phyloP scores from a whole-genome alignment of 2,329 filamentous ascomycete genomes.

The Penicillium sp. region DNA sequence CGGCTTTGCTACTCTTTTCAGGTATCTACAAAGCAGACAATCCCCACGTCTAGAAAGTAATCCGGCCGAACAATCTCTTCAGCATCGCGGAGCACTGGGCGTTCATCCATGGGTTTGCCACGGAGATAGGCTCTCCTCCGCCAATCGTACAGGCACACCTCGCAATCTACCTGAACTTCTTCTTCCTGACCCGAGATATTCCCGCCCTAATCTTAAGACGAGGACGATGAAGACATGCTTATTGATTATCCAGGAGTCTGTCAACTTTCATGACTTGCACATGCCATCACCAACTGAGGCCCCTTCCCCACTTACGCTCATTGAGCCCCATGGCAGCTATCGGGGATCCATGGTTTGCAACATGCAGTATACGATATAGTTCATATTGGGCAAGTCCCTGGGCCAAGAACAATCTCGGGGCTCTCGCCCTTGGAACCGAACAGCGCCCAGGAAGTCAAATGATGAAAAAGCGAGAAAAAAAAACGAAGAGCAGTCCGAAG shows the following conservation, averaged over 20 bases:
- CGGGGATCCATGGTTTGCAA: background rate
- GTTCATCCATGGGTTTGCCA: background rate
- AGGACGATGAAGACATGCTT: background rate
- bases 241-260: background rate
- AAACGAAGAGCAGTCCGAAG: background rate
- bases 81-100: background rate
- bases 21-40: background rate
- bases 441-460: background rate
- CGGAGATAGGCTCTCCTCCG: background rate
- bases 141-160: background rate
- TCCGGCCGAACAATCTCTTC: background rate
- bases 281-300: background rate
- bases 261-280: background rate
- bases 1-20: background rate
- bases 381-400: background rate
- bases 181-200: background rate
- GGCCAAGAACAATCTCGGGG: background rate
- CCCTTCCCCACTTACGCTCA: background rate
- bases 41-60: background rate
- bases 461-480: background rate
- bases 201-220: background rate
- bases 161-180: background rate
- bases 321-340: background rate
- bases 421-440: background rate
- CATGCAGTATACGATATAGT: background rate